Base-by-base conservation (phyloP, 768 basidiomycete genomes). In the Collybia sordida region DNA sequence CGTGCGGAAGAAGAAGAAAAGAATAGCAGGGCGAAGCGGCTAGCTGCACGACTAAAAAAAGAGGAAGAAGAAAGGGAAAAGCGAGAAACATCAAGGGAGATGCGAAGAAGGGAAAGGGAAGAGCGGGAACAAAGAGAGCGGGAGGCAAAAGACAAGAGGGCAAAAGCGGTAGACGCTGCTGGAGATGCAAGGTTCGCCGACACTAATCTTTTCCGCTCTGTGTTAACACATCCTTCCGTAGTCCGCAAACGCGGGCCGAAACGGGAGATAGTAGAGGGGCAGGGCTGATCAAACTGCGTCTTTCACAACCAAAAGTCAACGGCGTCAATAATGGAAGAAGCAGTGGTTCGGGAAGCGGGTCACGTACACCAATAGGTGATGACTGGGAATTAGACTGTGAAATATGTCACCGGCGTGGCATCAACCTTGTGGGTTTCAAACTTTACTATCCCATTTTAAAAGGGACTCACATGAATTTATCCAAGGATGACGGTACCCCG, bases 321-420 rank as follows among this genome's bases (percentile, higher is more conserved):
- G 44, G 18, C 1, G 19, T 37, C 8, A 18, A 19, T n/a, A 18
- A 42, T 27, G 19, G 19, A 12, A 19, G 27, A 12, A 55, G 40
- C 14, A 40, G 37, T 27, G 27, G 24, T 5, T 28, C 39, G 31
- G 57, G 51, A 25, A 59, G 47, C 34, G 80, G 79, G 15, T 73
- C 79, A 9, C 78, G 78, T 36, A 80, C 79, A 4, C 80, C 83
- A 25, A 66, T 69, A 17, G 73, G 72, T 23, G 88, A 85, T 44
- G 81, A 86, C 50, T 95, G 93, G 93, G 84, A 90, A 49, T 69
- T 97, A 19, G 86, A 90, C 60, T 97, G 93, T 62, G 93, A 96
- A 62, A 77, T 96, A 31, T 97, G 93, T 64, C 75, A 75, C 47
- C 79, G 79, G 52, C 74, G 72, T 21, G 91, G 91, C 7, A 67